These are phyloP conservation scores for Solanum pennellii DNA, from an alignment of 257 asterid species.

Conservation along the genomic window DNA sequence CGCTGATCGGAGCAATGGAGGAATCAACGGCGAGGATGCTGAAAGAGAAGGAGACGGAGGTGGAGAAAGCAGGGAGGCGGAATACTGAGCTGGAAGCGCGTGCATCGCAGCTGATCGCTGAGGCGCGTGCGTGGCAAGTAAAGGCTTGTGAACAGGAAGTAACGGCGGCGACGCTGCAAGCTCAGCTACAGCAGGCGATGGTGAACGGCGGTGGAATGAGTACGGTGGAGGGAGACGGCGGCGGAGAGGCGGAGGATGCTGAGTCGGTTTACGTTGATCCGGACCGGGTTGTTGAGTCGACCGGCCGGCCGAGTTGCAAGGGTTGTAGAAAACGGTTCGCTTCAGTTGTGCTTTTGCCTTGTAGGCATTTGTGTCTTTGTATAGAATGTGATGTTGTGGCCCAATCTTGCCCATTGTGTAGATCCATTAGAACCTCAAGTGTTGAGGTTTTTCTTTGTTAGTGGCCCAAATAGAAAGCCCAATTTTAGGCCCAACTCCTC, in stretches of 20 bases:
- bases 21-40: conserved; percentile 17
- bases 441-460: conserved; percentile 23
- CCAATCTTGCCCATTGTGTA: conserved; percentile 30
- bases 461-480: neutral
- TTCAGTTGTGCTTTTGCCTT: conserved; percentile 30
- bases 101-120: conserved; percentile 18
- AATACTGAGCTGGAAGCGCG: conserved; percentile 22
- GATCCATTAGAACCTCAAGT: conserved; percentile 23
- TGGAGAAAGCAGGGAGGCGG: conserved; percentile 23
- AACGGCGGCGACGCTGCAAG: conserved; percentile 26
- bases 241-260: conserved; percentile 30
- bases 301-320: conserved; percentile 22
- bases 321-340: conserved; percentile 26
- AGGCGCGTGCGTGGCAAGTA: conserved; percentile 28
- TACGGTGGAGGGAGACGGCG: conserved; percentile 1
- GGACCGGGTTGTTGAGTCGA: conserved; percentile 27
- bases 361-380: conserved; percentile 36
- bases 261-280: conserved; percentile 39
- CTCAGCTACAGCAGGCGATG: conserved; percentile 26
- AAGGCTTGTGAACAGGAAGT: conserved; percentile 23
- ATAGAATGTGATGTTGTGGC: conserved; percentile 24
- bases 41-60: conserved; percentile 24
- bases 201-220: conserved; percentile 1
- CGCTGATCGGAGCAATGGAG: conserved; percentile 17
- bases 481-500: neutral